Evolutionary conservation across 2,329 filamentous ascomycete species (phyloP), one percentile per base, ranked within the genome.

Genomic region (Hypoxylon sp.): DNA sequence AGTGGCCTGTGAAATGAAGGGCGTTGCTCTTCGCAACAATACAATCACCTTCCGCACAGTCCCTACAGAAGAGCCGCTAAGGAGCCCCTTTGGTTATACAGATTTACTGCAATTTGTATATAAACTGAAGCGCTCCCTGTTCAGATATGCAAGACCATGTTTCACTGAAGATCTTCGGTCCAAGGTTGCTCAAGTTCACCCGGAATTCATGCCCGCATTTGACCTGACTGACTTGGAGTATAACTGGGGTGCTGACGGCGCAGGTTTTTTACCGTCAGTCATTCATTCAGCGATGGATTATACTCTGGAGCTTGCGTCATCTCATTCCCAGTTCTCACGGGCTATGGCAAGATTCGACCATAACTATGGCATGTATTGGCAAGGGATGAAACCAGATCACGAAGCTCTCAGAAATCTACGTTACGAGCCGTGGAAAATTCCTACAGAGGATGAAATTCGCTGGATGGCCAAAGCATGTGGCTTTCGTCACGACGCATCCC

Each of bases 1-100:
- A 21, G 23, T 55, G 25, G 37, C 25, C 5, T n/a, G 5, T 30
- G 51, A 55, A 11, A 55, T 55, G 37, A 30, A 32, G 2, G 37
- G 51, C 27, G 5, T 32, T 7, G 23, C 51, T 21, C 39, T 54
- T 14, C 12, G 23, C 3, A 54, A 16, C 11, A 54, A 54, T 14
- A 29, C 51, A 5, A 54, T 54, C 16, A 45, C 8, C 8, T 54
- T 54, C 51, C 34, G 16, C 11, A 16, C 51, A 1, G 14, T 21
- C 16, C 29, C 23, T 5, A 19, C n/a, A 2, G n/a, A 39, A 8
- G 43, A 27, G 21, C n/a, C 3, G 21, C 9, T 9, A 12, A 7
- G 9, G 19, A 12, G 12, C 8, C 16, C 23, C 3, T 25, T 25
- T 46, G 7, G 9, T n/a, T 23, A 46, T 21, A 6, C 43, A 5